Evolutionary conservation across 1,284 basidiomycete genomes (phyloP).

Genomic region (Malassezia equina): DNA sequence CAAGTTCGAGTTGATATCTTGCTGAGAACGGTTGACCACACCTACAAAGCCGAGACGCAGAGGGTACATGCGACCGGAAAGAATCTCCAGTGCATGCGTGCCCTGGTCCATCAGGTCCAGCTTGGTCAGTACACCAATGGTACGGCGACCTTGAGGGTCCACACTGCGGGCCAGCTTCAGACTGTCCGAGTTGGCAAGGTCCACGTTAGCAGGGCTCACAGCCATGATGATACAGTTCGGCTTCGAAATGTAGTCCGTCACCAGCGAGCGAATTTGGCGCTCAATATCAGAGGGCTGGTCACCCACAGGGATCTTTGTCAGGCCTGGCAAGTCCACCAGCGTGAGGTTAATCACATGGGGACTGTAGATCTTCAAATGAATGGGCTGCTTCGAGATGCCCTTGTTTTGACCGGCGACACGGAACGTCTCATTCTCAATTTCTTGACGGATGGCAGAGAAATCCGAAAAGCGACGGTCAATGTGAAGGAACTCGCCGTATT

Average conservation of each 20-base stretch:
- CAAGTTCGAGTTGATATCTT: conserved; percentile 87
- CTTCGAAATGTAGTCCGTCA: conserved; percentile 92
- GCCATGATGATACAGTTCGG: conserved; percentile 98
- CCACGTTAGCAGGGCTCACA: conserved; percentile 94
- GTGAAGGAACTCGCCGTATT: conserved; percentile 88
- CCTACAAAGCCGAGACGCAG: conserved; percentile 93
- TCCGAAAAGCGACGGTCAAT: conserved; percentile 77
- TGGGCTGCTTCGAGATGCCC: conserved; percentile 87
- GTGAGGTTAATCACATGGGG: conserved; percentile 92
- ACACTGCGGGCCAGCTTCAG: conserved; percentile 81
- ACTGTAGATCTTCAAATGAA: conserved; percentile 90
- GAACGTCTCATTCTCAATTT: conserved; percentile 97
- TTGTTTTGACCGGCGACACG: conserved; percentile 98
- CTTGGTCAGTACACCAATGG: conserved; percentile 96
- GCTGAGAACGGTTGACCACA: conserved; percentile 60
- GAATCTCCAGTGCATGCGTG: conserved; percentile 74
- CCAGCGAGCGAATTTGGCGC: conserved; percentile 77
- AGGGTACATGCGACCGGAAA: conserved; percentile 88
- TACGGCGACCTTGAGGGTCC: conserved; percentile 84
- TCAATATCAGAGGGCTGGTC: conserved; percentile 92
- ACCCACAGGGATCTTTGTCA: conserved; percentile 61
- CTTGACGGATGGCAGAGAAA: conserved; percentile 86
- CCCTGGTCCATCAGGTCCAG: conserved; percentile 93
- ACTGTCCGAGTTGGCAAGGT: conserved; percentile 94
- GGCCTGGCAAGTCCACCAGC: conserved; percentile 91